Base-by-base conservation (phyloP, 176 grass and related monocot genomes). In the Saccharum officinarum region DNA sequence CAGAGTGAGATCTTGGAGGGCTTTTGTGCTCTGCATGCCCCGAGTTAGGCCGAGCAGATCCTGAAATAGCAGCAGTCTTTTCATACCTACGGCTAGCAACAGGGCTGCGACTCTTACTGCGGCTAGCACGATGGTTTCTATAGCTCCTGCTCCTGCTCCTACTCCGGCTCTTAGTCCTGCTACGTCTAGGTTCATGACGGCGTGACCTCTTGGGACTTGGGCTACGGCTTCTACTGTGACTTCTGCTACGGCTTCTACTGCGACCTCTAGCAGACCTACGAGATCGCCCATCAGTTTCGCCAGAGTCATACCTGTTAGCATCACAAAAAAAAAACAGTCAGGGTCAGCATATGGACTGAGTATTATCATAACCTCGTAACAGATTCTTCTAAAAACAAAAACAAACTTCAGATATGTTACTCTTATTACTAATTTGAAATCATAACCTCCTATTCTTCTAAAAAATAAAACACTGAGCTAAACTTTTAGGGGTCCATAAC, bases 161-260 rank as follows among this genome's bases (percentile, higher is more conserved):
- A 20, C 73, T 69, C 16, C 64, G 72, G 55, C 89, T 91, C 39
- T 55, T 87, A 2, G 91, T 95, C 54, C 84, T 87, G 70, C 86
- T 84, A 49, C 71, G 89, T 10, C 70, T 83, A 82, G 78, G 33
- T 49, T 62, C 91, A 91, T 86, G 86, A 22, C 79, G 77, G 0
- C 73, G 85, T 83, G 87, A 73, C 47, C 75, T 83, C 86, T 90
- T 94, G 81, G 89, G 89, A 68, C 91, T 97, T 68, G 45, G 89
- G 79, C 91, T 94, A 17, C 73, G 77, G 55, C 89, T 90, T 67
- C 80, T 89, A 83, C 92, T 95, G 37, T 83, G 74, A 81, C 90
- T 92, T 52, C 88, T 83, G 71, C 86, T 89, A 66, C 67, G 83
- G 52, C 92, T 97, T 79, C 83, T 79, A 52, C 87, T 88, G 38